Percentiles rank a stretch among this genome's conserved stretches.
phyloP scores from a whole-genome alignment of 139 green algal genomes.

The Klebsormidium nitens region DNA sequence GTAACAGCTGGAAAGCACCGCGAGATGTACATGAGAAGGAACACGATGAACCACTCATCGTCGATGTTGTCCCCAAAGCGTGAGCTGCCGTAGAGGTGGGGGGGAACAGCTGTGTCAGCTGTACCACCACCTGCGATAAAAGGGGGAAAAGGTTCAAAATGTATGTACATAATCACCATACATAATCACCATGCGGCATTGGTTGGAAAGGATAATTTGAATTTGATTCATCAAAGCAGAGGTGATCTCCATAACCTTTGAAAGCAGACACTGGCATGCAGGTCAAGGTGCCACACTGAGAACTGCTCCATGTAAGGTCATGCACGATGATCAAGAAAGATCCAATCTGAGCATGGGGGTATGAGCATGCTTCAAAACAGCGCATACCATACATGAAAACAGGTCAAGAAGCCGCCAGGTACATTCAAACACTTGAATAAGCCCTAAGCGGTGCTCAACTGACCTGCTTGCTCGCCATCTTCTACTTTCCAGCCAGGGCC shows the following conservation, averaged over 20 bases:
- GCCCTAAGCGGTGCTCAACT: neutral
- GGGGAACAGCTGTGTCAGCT: conserved; percentile 1
- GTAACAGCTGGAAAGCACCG: conserved; percentile 15
- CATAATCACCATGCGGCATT: neutral
- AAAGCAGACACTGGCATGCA: neutral
- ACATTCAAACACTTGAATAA: neutral
- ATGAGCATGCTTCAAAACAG: too few relatives aligned
- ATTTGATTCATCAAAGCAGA: too few relatives aligned
- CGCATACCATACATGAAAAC: too few relatives aligned
- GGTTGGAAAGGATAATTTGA: too few relatives aligned
- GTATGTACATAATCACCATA: neutral
- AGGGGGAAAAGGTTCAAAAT: neutral
- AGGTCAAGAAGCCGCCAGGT: neutral
- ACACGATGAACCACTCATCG: conserved; percentile 43
- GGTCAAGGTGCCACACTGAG: too few relatives aligned
- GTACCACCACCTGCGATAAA: neutral
- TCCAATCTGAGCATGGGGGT: too few relatives aligned
- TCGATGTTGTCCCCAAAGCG: conserved; percentile 39
- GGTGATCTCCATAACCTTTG: neutral
- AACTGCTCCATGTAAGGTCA: too few relatives aligned
- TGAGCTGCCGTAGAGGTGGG: conserved; percentile 34
- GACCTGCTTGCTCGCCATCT: neutral
- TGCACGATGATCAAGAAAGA: too few relatives aligned
- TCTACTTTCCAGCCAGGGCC: neutral
- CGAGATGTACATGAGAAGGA: conserved; percentile 17